Evolutionary conservation across 768 basidiomycete species (phyloP).

Genomic region (Dacryopinax primogenitus): DNA sequence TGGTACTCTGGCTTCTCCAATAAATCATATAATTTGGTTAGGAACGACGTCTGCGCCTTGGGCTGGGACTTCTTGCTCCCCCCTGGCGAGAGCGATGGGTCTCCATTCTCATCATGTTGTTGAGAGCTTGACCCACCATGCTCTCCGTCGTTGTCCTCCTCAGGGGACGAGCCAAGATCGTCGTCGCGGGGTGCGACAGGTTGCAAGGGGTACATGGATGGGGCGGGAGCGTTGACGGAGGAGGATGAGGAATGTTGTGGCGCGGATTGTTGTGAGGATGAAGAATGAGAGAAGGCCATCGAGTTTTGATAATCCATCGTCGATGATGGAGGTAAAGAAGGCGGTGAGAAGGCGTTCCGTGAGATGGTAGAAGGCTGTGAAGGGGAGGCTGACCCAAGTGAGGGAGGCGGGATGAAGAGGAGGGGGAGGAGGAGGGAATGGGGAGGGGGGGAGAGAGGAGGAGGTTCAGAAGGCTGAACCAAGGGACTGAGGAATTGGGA

Average conservation of each 20-base stretch:
- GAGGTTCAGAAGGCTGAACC: constrained; percentile 2
- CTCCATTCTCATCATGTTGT: background rate
- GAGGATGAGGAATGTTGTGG: constrained; percentile 9
- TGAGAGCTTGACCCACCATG: constrained; percentile 2
- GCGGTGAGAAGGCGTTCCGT: constrained; percentile 9
- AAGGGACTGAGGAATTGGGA: constrained; percentile 9
- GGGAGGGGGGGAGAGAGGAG: background rate
- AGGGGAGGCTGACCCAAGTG: background rate
- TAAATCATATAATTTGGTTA: constrained; percentile 90
- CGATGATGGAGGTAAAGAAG: constrained; percentile 9
- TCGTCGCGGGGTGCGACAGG: constrained; percentile 1
- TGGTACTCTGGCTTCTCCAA: constrained; percentile 87
- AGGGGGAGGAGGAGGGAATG: background rate
- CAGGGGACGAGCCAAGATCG: background rate
- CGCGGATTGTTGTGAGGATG: background rate
- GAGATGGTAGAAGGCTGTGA: background rate
- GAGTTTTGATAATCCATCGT: constrained; percentile 4
- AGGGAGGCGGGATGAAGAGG: background rate
- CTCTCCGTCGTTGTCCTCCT: constrained; percentile 1
- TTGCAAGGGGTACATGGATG: background rate
- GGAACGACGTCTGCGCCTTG: constrained; percentile 86
- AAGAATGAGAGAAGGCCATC: constrained; percentile 9
- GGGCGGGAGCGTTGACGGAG: background rate
- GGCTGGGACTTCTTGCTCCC: constrained; percentile 50
- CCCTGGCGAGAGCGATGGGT: background rate